Evolutionary conservation across 2,329 filamentous ascomycete genomes (phyloP).

Genomic region (Penicillium sp.): DNA sequence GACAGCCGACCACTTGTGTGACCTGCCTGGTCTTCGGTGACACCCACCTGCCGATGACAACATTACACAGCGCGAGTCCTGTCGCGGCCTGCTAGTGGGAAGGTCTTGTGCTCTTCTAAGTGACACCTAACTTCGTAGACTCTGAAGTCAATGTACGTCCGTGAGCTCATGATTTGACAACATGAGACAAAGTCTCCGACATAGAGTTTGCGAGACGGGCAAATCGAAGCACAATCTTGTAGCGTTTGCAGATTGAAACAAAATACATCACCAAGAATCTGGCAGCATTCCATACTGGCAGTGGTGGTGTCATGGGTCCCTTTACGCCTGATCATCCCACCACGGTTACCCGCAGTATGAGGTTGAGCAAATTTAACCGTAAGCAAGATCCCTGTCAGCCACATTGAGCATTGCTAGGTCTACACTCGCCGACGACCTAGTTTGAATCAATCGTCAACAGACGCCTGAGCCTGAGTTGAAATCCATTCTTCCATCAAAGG

Average conservation of each 20-base stretch:
- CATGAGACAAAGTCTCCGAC: not conserved
- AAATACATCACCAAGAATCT: slow-evolving; percentile 14
- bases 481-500: slow-evolving; percentile 84
- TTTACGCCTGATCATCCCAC: slow-evolving; percentile 11
- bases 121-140: not conserved
- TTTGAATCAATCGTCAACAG: slow-evolving; percentile 34
- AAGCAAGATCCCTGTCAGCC: slow-evolving; percentile 4
- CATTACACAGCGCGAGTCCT: slow-evolving; percentile 6
- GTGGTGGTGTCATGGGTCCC: slow-evolving; percentile 10
- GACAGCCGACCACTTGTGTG: not conserved
- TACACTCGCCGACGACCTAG: not conserved
- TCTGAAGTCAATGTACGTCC: not conserved
- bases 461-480: slow-evolving; percentile 62
- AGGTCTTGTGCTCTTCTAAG: not conserved
- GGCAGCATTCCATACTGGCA: not conserved
- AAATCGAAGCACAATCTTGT: not conserved
- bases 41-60: slow-evolving; percentile 6
- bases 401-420: not conserved
- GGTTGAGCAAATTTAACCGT: slow-evolving; percentile 8
- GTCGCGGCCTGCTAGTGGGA: slow-evolving; percentile 8
- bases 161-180: not conserved
- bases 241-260: slow-evolving; percentile 4
- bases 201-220: not conserved
- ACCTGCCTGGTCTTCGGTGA: not conserved
- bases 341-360: slow-evolving; percentile 6